Evolutionary conservation across 2,329 filamentous ascomycete genomes (phyloP), one percentile per base, ranked within the genome.

Genomic region (Pseudogymnoascus sp.): DNA sequence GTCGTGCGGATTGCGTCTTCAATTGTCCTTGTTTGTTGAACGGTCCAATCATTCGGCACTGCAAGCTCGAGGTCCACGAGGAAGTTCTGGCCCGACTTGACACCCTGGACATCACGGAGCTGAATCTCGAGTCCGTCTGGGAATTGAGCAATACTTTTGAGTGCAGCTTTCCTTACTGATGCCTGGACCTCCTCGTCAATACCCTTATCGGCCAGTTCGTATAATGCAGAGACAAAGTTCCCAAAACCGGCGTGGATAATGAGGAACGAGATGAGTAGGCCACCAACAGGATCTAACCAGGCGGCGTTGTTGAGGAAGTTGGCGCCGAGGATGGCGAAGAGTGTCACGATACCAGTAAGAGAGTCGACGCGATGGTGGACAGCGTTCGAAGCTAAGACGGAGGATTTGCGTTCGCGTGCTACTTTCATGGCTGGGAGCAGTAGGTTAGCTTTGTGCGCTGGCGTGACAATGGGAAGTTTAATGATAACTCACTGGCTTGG

Each of bases 41-140:
- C 78, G 0, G 88, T 88, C 88, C 89, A 96, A 34, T 78, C 77
- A 20, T 80, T 82, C 0, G 93, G 91, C 14, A 95, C 89, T 1
- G 84, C 88, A 64, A 97, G 76, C 73, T 96, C 92, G 6, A 99
- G 74, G 68, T 97, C 94, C 67, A 97, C 86, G 30, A 97, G 79
- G 72, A 95, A 97, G 76, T 97, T 99, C 74, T 97, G 94, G 30
- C 94, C 94, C 3, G 91, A 94, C 76, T 99, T 99, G 75, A 96
- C 82, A 60, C 94, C 94, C 65, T 91, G 89, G 2, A 97, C 82
- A 47, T 90, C 88, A 47, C 88, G 83, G 7, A 58, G 37, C 69
- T 90, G 84, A 7, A 91, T 80, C 60, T 85, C 76, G 57, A 82
- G 76, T 57, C 82, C 78, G 58, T 81, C 76, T 59, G 73, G 73